Conservation (phyloP, 768 basidiomycete genomes). For the Podaxis pistillaris region DNA sequence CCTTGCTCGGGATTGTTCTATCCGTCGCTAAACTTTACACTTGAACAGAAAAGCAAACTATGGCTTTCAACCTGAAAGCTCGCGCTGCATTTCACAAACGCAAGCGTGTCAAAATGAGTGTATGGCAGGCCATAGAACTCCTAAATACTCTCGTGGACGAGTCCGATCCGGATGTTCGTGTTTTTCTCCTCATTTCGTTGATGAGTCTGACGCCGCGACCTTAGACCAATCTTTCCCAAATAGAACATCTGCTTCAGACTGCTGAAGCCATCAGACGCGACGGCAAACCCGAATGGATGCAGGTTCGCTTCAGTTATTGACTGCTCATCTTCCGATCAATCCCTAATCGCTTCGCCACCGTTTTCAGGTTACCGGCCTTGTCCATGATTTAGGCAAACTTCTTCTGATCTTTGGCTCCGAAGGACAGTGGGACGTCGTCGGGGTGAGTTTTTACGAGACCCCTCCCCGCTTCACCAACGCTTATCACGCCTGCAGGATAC, state of each 20-base stretch:
- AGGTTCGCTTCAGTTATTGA: constrained; percentile 33
- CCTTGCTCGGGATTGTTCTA: neutral
- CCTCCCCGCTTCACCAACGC: constrained; percentile 11
- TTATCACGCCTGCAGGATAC: constrained; percentile 35
- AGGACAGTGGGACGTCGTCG: constrained; percentile 95
- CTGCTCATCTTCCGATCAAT: neutral
- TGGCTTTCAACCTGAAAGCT: constrained; percentile 78
- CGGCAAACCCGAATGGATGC: constrained; percentile 92
- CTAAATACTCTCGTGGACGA: constrained; percentile 87
- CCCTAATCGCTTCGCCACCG: neutral
- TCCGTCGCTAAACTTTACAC: neutral
- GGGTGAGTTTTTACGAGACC: constrained; percentile 43
- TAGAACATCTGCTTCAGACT: constrained; percentile 88
- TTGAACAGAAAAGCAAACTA: constrained; percentile 75
- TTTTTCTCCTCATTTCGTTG: constrained; percentile 1
- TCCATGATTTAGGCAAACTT: constrained; percentile 90
- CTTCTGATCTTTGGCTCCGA: constrained; percentile 80
- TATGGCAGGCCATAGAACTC: constrained; percentile 87
- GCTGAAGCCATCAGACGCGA: constrained; percentile 87
- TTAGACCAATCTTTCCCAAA: constrained; percentile 77
- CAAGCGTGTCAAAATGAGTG: constrained; percentile 71
- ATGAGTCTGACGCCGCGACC: constrained; percentile 23
- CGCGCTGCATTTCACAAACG: constrained; percentile 72
- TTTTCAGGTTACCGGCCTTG: constrained; percentile 65
- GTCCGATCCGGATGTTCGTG: constrained; percentile 81